Conservation (phyloP, 2,329 filamentous ascomycete genomes). For the Trichophyton schoenleinii region DNA sequence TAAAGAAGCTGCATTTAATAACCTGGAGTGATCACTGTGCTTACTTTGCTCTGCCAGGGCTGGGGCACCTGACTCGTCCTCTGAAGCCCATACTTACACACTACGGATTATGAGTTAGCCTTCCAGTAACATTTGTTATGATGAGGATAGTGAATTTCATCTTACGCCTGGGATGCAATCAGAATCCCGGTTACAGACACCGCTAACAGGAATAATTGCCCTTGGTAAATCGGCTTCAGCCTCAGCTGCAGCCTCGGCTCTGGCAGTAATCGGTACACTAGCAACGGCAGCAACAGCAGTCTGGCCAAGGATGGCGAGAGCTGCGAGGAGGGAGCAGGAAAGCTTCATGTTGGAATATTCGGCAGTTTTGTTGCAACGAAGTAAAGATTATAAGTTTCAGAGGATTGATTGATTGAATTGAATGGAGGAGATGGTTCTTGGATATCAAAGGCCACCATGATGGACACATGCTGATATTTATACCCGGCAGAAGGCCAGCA, state of each 20-base stretch:
- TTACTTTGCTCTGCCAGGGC: not conserved
- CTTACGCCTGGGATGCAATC: not conserved
- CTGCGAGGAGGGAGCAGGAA: not conserved
- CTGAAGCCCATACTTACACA: not conserved
- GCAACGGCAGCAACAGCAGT: not conserved
- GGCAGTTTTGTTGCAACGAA: not conserved
- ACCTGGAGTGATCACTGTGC: not conserved
- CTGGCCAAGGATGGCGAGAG: not conserved
- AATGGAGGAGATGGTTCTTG: not conserved
- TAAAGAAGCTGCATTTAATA: not conserved
- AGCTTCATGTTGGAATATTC: slow-evolving; percentile 1
- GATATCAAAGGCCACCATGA: not conserved
- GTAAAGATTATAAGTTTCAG: not conserved
- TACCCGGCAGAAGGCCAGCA: not conserved
- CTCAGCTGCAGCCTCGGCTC: not conserved
- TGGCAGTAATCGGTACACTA: not conserved
- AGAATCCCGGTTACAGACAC: not conserved
- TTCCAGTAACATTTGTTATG: too few relatives aligned
- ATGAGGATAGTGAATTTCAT: not conserved
- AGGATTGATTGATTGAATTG: not conserved
- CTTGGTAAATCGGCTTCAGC: not conserved
- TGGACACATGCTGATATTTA: not conserved
- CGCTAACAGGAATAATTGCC: not conserved
- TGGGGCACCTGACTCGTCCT: not conserved
- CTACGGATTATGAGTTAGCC: not conserved